Evolutionary conservation across 768 basidiomycete species (phyloP), one percentile per base, ranked within the genome.

Genomic region (Thelephora ganbajun): DNA sequence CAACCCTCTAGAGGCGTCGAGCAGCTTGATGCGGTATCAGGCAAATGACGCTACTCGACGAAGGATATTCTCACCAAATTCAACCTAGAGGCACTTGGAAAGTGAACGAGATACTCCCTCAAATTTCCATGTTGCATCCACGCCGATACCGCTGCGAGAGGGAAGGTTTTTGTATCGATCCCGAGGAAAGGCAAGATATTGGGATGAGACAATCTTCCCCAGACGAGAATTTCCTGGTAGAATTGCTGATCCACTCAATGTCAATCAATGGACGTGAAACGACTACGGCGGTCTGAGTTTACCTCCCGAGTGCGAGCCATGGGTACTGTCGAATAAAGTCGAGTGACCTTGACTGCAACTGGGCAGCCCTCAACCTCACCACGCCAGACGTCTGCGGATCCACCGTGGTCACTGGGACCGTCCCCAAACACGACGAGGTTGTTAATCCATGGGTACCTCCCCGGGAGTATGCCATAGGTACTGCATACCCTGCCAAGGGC

Each of bases 321-420:
- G 19, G 19, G 16, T 44, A 20, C 4, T 20, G 11, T 23, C n/a
- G n/a, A n/a, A n/a, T n/a, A 6, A 16, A 35, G 19, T 3, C 30
- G 36, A 20, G 46, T 43, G 3, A 34, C 33, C 42, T 44, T 47
- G 19, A 46, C 33, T 26, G 35, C 41, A 7, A 51, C 45, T 19
- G 43, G 11, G 5, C 26, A 47, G 11, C 14, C 20, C 13, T 39
- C 39, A 7, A 26, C 19, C 18, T 30, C 12, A n/a, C 45, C 46
- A 14, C 46, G 46, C 50, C 50, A 51, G 9, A 51, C 50, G 23
- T 51, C 50, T 9, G 50, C 46, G n/a, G n/a, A n/a, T n/a, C n/a
- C n/a, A n/a, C n/a, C n/a, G n/a, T n/a, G n/a, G n/a, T n/a, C n/a
- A n/a, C n/a, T n/a, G n/a, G n/a, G n/a, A n/a, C n/a, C n/a, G n/a